Evolutionary conservation across 2,329 filamentous ascomycete species (phyloP).

Genomic region (Xylariaceae sp.): DNA sequence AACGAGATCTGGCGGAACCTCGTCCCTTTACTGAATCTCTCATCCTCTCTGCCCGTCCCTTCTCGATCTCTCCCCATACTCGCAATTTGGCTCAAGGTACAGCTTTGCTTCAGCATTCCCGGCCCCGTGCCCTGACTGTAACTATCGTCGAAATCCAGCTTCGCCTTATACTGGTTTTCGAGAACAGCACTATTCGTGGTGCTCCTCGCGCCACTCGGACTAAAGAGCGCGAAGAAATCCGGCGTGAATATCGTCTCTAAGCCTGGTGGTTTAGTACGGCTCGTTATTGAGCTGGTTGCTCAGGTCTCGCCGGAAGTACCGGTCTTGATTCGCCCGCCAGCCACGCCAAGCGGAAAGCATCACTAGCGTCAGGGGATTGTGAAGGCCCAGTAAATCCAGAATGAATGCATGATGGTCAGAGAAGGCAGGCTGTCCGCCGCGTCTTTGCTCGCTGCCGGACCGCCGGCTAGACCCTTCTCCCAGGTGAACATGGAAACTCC

Average conservation of each 20-base stretch:
- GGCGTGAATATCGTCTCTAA: constrained; percentile 52
- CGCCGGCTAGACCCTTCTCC: constrained; percentile 39
- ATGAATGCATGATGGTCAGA: constrained; percentile 48
- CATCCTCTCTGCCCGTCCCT: constrained; percentile 18
- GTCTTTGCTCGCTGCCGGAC: constrained; percentile 44
- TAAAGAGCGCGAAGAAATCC: constrained; percentile 50
- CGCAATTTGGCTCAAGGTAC: constrained; percentile 15
- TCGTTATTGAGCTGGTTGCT: constrained; percentile 56
- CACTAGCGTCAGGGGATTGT: constrained; percentile 51
- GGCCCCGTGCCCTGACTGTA: constrained; percentile 6
- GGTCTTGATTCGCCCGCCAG: constrained; percentile 56
- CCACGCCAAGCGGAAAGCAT: constrained; percentile 53
- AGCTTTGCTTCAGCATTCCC: constrained; percentile 8
- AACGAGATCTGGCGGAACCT: constrained; percentile 33
- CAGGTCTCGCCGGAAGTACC: constrained; percentile 53
- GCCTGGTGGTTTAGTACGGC: constrained; percentile 54
- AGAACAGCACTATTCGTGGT: constrained; percentile 36
- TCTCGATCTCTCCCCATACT: constrained; percentile 28
- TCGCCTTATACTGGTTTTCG: constrained; percentile 23
- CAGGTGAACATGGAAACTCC: constrained; percentile 57
- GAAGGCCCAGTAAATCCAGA: constrained; percentile 56
- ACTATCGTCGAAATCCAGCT: not conserved
- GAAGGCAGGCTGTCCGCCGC: constrained; percentile 37
- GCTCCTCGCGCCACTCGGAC: constrained; percentile 33
- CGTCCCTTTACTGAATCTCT: constrained; percentile 5